Base-by-base conservation (phyloP, 495 filamentous ascomycete genomes). In the Trichocladium uniseriatum region DNA sequence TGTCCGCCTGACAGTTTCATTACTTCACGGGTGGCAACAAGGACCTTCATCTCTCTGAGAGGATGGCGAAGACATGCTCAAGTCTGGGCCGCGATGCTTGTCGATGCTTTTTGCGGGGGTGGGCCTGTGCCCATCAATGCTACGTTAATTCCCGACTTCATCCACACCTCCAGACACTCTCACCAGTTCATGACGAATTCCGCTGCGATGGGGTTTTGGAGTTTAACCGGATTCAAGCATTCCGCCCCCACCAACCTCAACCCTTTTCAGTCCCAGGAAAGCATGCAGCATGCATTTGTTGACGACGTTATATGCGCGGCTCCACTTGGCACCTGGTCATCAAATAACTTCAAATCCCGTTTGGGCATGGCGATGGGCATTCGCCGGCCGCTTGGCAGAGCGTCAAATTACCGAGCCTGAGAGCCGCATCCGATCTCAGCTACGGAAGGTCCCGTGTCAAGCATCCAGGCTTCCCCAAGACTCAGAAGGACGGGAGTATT, bases 371-470 rank as follows among this genome's bases (percentile, higher is more conserved):
- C 41, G 48, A 51, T 54, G 38, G 22, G 21, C 55, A 40, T 43
- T 32, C 38, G 21, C 48, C 60, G 60, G 60, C 60, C 49, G 49
- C 60, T 63, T 63, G 55, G 57, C 59, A 47, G 27, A 11, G 4
- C 28, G 18, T 39, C 55, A 63, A 63, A 63, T 63, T 60, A 63
- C 60, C 60, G 60, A 60, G 19, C 18, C 27, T 35, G 28, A 52
- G 48, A 55, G 52, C 45, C 52, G 46, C 52, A 49, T 18, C 36
- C 16, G 43, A 24, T 20, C 20, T 29, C 19, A 24, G 19, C 22
- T 18, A 29, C 45, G 31, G 49, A 29, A 22, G 43, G 24, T 29
- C 24, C 27, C 36, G 49, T 40, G 19, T 10, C 29, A 7, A 20
- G 10, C 28, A 27, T 24, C 28, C 18, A 39, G 19, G 43, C 50